Evolutionary conservation across 345 rosid genomes (phyloP), one percentile per base, ranked within the genome.

Genomic region (Lepidium didymum): DNA sequence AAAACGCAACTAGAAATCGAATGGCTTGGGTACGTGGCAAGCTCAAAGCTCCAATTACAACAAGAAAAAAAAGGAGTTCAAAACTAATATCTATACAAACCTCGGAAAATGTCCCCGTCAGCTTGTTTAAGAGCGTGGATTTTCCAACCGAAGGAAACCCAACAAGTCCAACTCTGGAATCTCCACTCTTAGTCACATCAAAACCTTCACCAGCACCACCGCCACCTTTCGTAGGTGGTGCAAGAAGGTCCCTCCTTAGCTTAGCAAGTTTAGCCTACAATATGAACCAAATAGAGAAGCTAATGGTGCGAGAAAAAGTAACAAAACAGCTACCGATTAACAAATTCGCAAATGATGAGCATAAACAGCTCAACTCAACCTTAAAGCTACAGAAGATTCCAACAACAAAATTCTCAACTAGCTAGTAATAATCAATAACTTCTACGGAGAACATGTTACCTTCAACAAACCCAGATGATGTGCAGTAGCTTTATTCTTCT

Each of bases 101-200:
- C 97, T 94, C 99, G 8, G 99, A 94, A 67, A 94, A 89, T 0
- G 99, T 91, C 46, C 99, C 97, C 0, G 97, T 94, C 23, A 94
- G 75, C 70, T 94, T 94, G 75, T 94, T 94, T 67, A 94, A 71
- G 74, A 94, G 92, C n/a, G 99, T 94, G 43, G 99, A 94, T 75
- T 94, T 94, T 65, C 99, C 99, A 70, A 94, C 96, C 0, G 97
- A 94, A 66, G 99, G 99, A 67, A 94, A 94, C 12, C 97, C 97
- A 16, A 94, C 93, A 6, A 94, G 81, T 57, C 99, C 99, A 79
- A 94, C 97, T 79, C 99, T 81, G 35, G 97, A 89, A 74, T 89
- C 97, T 56, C 97, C 97, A 70, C 99, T 91, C 82, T 89, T 91
- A 3, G 96, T 94, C 25, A 94, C 99, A 83, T 94, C 96, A 81